Evolutionary conservation across 2,329 filamentous ascomycete genomes (phyloP).

Genomic region (Xylariaceae sp.): DNA sequence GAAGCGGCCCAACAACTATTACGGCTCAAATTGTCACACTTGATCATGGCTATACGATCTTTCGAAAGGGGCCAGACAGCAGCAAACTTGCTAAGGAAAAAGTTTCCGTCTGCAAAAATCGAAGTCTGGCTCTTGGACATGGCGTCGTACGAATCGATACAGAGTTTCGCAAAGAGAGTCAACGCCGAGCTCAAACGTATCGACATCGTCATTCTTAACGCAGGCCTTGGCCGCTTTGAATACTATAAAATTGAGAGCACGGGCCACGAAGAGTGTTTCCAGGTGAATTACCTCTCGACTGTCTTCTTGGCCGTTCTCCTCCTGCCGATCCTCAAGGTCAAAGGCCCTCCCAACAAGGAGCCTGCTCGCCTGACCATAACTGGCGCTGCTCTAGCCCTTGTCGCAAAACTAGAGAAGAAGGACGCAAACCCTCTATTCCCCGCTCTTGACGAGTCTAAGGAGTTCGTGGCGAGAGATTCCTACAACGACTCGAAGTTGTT

Average conservation of each 20-base stretch:
- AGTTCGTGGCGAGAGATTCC: conserved; percentile 1
- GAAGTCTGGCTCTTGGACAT: conserved; percentile 51
- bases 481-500: conserved; percentile 27
- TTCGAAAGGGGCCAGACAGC: conserved; percentile 40
- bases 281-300: conserved; percentile 18
- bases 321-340: conserved; percentile 12
- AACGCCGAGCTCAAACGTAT: conserved; percentile 22
- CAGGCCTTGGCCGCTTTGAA: conserved; percentile 4
- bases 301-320: conserved; percentile 12
- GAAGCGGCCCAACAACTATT: conserved; percentile 40
- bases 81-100: conserved; percentile 28
- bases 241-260: conserved; percentile 8
- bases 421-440: conserved; percentile 8
- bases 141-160: conserved; percentile 41
- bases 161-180: conserved; percentile 36
- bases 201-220: conserved; percentile 19
- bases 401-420: conserved; percentile 2
- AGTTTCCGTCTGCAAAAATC: conserved; percentile 34
- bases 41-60: conserved; percentile 47
- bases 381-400: conserved; percentile 7
- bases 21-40: conserved; percentile 34
- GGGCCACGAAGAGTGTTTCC: conserved; percentile 15
- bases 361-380: conserved; percentile 15
- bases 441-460: conserved; percentile 19
- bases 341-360: background rate